Evolutionary conservation across 1,284 basidiomycete genomes (phyloP), one percentile per base, ranked within the genome.

Genomic region (Phenoliferia sp.): DNA sequence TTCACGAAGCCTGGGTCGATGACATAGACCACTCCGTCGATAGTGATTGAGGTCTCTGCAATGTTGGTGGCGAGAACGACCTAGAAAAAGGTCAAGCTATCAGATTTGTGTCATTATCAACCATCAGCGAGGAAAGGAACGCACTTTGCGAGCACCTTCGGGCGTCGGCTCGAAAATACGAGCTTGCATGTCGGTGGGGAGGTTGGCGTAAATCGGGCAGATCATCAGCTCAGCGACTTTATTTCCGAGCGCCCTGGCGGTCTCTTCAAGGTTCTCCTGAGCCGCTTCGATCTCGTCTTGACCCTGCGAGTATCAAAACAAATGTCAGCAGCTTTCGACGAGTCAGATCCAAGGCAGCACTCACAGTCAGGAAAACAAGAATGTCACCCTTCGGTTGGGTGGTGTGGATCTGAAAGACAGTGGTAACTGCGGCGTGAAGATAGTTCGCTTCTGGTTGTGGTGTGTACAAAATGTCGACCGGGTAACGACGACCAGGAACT

Each of bases 111-210:
- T 1, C 9, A 44, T 58, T 29, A 34, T 54, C 52, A 54, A 26
- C 52, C 12, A n/a, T 54, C 52, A 54, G 15, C 52, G 29, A 0
- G 16, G 57, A 56, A 10, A 26, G 56, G 35, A 19, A 59, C 78
- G 63, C 54, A 83, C 83, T 80, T 99, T 99, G 64, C 96, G 84
- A 22, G 96, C 92, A 15, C 94, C 94, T 66, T 92, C 90, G 0
- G 96, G 95, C 9, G 96, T 99, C 1, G 95, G 94, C 79, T 99
- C 96, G 79, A 99, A 99, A 71, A 99, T 99, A 81, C 97, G 97
- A 39, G 94, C 90, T 79, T 99, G 96, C 94, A 98, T 94, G 70
- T 99, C 96, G 73, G 90, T 94, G 1, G 96, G 96, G 36, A 99
- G 81, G 78, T 97, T 98, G 69, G 96, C 94, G 77, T 99, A 99